Conservation (phyloP, 768 basidiomycete genomes). For the Lactarius vividus region DNA sequence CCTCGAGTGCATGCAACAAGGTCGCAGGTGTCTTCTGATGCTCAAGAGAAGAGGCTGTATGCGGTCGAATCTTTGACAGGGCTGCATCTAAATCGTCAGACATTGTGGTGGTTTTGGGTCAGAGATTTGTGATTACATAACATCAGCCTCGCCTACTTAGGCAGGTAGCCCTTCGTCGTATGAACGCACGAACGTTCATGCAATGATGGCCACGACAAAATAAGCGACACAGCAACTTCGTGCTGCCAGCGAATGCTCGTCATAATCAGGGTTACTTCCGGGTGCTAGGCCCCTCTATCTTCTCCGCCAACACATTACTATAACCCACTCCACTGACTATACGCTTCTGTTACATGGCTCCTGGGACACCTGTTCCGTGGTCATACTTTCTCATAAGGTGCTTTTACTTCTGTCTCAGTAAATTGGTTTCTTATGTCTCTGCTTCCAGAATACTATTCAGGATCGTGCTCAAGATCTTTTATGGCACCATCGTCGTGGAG, state of each 20-base stretch:
- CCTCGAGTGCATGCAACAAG: conserved; percentile 81
- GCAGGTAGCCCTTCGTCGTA: background rate
- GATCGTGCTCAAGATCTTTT: conserved; percentile 88
- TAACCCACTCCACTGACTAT: background rate
- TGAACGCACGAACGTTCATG: conserved; percentile 20
- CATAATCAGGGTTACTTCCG: background rate
- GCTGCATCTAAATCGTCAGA: conserved; percentile 47
- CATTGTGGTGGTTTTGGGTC: conserved; percentile 24
- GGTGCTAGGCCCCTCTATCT: background rate
- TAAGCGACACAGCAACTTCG: background rate
- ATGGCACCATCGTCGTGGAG: conserved; percentile 85
- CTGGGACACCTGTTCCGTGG: conserved; percentile 51
- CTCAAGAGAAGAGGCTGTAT: conserved; percentile 72
- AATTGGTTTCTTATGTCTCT: background rate
- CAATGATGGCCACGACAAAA: background rate
- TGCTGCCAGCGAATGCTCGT: background rate
- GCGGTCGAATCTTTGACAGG: conserved; percentile 82
- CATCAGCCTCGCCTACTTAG: background rate
- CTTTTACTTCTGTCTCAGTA: conserved; percentile 12
- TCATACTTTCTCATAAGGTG: conserved; percentile 70
- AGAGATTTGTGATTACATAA: conserved; percentile 10
- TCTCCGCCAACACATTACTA: background rate
- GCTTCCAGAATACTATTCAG: conserved; percentile 59
- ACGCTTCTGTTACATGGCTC: conserved; percentile 32
- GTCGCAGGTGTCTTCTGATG: conserved; percentile 90